These are phyloP conservation scores for Ustulina deusta DNA, from an alignment of 2,329 filamentous ascomycete species.

Conservation along the genomic window DNA sequence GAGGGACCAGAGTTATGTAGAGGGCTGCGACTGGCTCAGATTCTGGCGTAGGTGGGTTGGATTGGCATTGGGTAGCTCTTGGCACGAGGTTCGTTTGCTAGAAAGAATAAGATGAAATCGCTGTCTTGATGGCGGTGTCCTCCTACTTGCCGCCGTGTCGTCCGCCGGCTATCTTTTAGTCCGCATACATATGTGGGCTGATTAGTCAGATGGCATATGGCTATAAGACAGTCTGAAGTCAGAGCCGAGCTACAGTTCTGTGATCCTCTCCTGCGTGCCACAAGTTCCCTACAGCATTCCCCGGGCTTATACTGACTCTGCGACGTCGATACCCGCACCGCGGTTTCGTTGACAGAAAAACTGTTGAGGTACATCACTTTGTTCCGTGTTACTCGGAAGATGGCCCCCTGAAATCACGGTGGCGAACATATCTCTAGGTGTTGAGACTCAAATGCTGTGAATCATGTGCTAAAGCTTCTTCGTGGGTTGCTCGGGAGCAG, in stretches of 20 bases:
- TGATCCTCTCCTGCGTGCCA: not conserved
- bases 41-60: not conserved
- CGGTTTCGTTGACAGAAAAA: not conserved
- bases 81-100: not conserved
- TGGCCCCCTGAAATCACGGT: not conserved
- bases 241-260: not conserved
- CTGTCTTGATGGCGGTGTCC: not conserved
- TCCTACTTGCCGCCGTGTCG: not conserved
- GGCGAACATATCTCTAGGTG: not conserved
- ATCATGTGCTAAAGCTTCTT: not conserved
- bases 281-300: not conserved
- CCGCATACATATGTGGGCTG: not conserved
- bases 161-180: not conserved
- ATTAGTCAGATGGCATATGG: not conserved
- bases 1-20: not conserved
- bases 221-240: no score
- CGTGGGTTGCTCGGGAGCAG: no score
- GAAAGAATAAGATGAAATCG: constrained; percentile 12
- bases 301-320: not conserved
- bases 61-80: not conserved
- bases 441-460: not conserved
- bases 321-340: not conserved
- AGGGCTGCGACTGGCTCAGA: not conserved
- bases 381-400: not conserved
- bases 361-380: not conserved